Evolutionary conservation across 2,329 filamentous ascomycete species (phyloP), one percentile per base, ranked within the genome.

Genomic region (Sporothrix globosa): DNA sequence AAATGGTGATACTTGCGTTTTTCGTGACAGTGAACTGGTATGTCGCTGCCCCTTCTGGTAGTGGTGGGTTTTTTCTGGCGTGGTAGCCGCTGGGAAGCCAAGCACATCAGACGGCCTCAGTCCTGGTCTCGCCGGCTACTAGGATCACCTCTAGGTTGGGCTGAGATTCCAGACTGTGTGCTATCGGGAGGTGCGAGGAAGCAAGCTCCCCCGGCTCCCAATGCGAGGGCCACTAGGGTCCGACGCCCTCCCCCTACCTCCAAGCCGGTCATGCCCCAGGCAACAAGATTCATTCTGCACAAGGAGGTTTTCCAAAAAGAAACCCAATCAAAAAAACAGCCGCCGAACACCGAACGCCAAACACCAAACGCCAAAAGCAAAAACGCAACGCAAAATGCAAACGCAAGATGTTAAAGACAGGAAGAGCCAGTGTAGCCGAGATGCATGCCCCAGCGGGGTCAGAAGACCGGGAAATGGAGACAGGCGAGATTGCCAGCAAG

Each of bases 211-310:
- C 56, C 56, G 56, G 56, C 56, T 21, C 56, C 56, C 19, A 19
- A 44, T 39, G n/a, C 7, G 56, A 24, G 56, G 56, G 56, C 56
- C 34, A 41, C 34, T 61, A 61, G 56, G 56, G 34, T 61, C n/a
- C 34, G 34, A 21, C 56, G 56, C 56, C 56, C 34, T 61, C 56
- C 34, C 56, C 56, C 34, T 61, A 61, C 56, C 56, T 61, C 56
- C 30, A 39, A 41, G 39, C 56, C 39, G 34, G 56, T 61, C 56
- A 61, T 41, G 34, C 24, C 56, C 56, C 56, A 61, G 56, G n/a
- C 34, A n/a, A 41, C 56, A 61, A 44, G 56, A 44, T 61, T 13
- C 56, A 61, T 27, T 21, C 19, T 44, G n/a, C 14, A 24, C 56
- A 61, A 61, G 34, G 56, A 61, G 56, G 56, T 24, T 61, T 61